Conservation (phyloP, 371 early-diverging fungal genomes). For the Mucor piriformis region DNA sequence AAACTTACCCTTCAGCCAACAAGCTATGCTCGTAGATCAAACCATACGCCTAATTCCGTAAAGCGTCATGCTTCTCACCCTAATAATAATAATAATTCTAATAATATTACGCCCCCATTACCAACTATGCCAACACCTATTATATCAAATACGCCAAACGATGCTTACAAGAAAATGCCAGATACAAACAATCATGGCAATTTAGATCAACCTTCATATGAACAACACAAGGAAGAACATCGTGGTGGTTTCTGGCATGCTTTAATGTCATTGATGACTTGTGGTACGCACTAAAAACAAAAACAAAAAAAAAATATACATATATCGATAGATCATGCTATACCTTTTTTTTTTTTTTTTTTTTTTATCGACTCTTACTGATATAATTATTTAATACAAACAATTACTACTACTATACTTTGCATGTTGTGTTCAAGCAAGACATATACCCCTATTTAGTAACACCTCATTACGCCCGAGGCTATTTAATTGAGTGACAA, state of each 20-base stretch:
- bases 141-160: slow-evolving; percentile 8
- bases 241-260: slow-evolving; percentile 31
- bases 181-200: slow-evolving; percentile 16
- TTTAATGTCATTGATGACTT: slow-evolving; percentile 34
- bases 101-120: slow-evolving; percentile 19
- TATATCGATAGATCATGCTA: neutral
- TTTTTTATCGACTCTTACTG: neutral
- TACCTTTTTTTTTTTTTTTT: neutral
- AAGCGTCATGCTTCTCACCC: slow-evolving; percentile 34
- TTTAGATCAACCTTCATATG: slow-evolving; percentile 7
- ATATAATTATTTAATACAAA: slow-evolving; percentile 2
- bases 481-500: neutral
- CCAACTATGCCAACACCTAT: slow-evolving; percentile 7
- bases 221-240: slow-evolving; percentile 21
- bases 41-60: slow-evolving; percentile 20
- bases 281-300: slow-evolving; percentile 26
- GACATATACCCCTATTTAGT: no score
- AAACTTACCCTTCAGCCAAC: slow-evolving; percentile 15
- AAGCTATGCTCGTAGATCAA: slow-evolving; percentile 17
- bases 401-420: neutral
- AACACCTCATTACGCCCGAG: no score
- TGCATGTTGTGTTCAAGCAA: neutral
- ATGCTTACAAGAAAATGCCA: slow-evolving; percentile 25
- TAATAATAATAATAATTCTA: neutral
- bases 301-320: neutral